These are phyloP conservation scores for Lachancea kluyveri DNA, from an alignment of 805 yeast genomes.

Conservation along the genomic window DNA sequence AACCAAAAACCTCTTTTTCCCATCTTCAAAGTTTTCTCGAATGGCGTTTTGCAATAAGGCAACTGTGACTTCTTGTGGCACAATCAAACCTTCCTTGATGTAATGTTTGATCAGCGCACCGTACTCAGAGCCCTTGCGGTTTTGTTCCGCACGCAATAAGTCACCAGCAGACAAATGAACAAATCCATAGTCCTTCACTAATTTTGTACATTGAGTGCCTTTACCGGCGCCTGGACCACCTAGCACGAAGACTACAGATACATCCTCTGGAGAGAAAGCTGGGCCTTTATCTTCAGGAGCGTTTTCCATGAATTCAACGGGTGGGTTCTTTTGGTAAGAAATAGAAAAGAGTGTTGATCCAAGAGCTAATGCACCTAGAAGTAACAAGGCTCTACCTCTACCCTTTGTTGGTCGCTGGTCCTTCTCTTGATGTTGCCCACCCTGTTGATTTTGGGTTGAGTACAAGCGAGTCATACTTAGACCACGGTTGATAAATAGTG, in stretches of 20 bases:
- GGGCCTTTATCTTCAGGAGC: slow-evolving; percentile 11
- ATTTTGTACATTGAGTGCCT: slow-evolving; percentile 89
- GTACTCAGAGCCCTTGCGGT: slow-evolving; percentile 70
- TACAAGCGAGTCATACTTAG: too few relatives aligned
- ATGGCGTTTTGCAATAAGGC: slow-evolving; percentile 80
- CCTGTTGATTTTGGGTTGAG: too few relatives aligned
- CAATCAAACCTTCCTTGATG: slow-evolving; percentile 84
- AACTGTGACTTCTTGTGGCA: slow-evolving; percentile 87
- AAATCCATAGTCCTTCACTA: slow-evolving; percentile 75
- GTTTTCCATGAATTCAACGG: slow-evolving; percentile 40
- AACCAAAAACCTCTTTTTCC: slow-evolving; percentile 57
- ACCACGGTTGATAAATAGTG: too few relatives aligned
- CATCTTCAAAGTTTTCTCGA: slow-evolving; percentile 39
- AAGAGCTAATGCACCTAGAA: slow-evolving; percentile 40
- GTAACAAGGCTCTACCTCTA: slow-evolving; percentile 32
- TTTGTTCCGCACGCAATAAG: slow-evolving; percentile 85
- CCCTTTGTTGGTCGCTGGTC: slow-evolving; percentile 3
- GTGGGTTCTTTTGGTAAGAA: slow-evolving; percentile 37
- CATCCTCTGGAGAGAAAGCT: slow-evolving; percentile 58
- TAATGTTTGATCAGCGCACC: slow-evolving; percentile 81
- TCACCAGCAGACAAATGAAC: slow-evolving; percentile 96
- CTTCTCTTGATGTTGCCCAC: too few relatives aligned
- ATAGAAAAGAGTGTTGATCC: slow-evolving; percentile 43
- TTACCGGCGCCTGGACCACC: slow-evolving; percentile 99
- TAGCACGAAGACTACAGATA: slow-evolving; percentile 79